Percentiles rank a stretch among this genome's conserved stretches.
Evolutionary conservation across 768 basidiomycete species (phyloP).

Genomic region (Fomitopsis pulvina): DNA sequence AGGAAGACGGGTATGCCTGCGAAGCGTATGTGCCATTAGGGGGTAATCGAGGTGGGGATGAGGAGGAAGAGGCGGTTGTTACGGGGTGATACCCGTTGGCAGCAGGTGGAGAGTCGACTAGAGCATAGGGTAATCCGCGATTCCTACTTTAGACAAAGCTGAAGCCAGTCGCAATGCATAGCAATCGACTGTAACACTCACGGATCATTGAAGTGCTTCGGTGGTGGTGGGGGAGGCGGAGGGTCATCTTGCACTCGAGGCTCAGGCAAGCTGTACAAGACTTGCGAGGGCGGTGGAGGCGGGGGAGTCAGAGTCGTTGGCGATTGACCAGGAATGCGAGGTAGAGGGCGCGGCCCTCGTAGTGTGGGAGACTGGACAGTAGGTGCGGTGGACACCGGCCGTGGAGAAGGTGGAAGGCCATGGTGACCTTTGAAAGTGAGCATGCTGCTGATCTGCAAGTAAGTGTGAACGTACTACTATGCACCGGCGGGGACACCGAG

Average conservation of each 20-base stretch:
- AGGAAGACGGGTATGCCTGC: conserved; percentile 4
- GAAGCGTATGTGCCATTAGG: conserved; percentile 12
- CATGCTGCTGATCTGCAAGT: conserved; percentile 1
- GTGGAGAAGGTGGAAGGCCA: conserved; percentile 18
- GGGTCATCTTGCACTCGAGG: conserved; percentile 10
- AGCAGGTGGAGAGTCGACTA: conserved; percentile 1
- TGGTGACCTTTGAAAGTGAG: conserved; percentile 5
- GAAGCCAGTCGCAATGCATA: background rate
- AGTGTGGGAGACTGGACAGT: conserved; percentile 18
- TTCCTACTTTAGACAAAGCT: conserved; percentile 2
- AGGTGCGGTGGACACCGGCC: conserved; percentile 9
- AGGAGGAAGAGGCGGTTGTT: conserved; percentile 4
- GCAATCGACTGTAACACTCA: conserved; percentile 4
- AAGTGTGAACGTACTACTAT: conserved; percentile 4
- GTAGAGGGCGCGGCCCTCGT: conserved; percentile 19
- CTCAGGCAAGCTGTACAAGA: conserved; percentile 12
- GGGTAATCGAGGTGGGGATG: conserved; percentile 10
- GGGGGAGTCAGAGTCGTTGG: conserved; percentile 12
- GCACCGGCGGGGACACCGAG: conserved; percentile 4
- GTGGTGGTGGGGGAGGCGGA: conserved; percentile 1
- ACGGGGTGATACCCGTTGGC: conserved; percentile 11
- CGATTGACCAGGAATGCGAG: conserved; percentile 18
- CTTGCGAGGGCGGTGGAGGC: conserved; percentile 16
- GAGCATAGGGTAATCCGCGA: conserved; percentile 16
- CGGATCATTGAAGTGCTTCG: conserved; percentile 18